Conservation (phyloP, 139 green algal species). For the Asterochloris erici region DNA sequence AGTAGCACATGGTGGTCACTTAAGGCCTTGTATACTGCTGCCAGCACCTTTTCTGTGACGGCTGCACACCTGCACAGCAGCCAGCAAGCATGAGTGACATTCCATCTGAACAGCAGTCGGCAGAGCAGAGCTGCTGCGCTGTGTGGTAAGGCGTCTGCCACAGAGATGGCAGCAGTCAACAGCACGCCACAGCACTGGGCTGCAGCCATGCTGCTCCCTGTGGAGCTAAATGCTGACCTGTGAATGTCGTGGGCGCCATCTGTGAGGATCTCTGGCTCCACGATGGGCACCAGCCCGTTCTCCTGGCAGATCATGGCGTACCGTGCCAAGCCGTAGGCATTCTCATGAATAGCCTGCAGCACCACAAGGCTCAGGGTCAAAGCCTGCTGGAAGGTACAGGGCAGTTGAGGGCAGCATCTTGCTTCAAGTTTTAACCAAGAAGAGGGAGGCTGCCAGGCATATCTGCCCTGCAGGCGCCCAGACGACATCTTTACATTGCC, state of each 20-base stretch:
- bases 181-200: background rate
- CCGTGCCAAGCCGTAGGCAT: slow-evolving; percentile 86
- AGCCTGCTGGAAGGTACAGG: background rate
- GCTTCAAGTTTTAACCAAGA: background rate
- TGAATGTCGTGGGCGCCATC: slow-evolving; percentile 80
- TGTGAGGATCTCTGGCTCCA: slow-evolving; percentile 88
- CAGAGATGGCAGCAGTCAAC: too few relatives aligned
- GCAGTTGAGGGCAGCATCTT: background rate
- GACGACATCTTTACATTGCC: too few relatives aligned
- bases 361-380: background rate
- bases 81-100: background rate
- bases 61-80: background rate
- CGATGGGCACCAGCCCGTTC: slow-evolving; percentile 88
- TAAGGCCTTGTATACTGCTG: slow-evolving; percentile 37
- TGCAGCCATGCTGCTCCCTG: too few relatives aligned
- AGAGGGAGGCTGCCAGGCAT: background rate
- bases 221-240: slow-evolving; percentile 53
- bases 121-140: background rate
- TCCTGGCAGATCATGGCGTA: slow-evolving; percentile 85
- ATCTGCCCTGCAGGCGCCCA: background rate
- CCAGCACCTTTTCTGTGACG: background rate
- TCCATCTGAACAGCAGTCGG: background rate
- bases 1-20: slow-evolving; percentile 86
- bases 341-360: slow-evolving; percentile 62
- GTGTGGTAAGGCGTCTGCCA: too few relatives aligned